Conservation (phyloP, 768 basidiomycete species). For the Termitomyces sp. region DNA sequence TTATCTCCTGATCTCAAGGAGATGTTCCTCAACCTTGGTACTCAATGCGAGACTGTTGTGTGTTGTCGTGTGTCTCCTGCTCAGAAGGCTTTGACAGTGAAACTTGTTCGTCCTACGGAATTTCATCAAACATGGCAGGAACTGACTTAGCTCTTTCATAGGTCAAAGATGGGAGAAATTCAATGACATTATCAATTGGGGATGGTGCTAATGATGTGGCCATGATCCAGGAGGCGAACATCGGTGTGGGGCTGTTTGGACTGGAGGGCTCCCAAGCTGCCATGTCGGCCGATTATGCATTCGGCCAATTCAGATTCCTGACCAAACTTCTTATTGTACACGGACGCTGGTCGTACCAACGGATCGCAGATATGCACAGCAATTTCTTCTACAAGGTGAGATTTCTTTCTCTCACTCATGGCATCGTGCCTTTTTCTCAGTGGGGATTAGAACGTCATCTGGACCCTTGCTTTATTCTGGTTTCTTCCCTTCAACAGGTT, state of each 20-base stretch:
- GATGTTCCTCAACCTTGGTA: conserved; percentile 86
- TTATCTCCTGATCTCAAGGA: conserved; percentile 72
- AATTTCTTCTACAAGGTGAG: conserved; percentile 98
- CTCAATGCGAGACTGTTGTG: conserved; percentile 96
- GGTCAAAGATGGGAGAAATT: conserved; percentile 94
- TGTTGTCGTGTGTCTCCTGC: conserved; percentile 97
- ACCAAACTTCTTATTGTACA: conserved; percentile 91
- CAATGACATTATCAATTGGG: conserved; percentile 96
- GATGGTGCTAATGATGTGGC: conserved; percentile 98
- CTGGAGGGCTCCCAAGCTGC: conserved; percentile 97
- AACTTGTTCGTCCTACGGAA: conserved; percentile 51
- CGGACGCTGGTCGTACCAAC: conserved; percentile 95
- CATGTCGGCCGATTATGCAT: conserved; percentile 98
- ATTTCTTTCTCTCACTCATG: background rate
- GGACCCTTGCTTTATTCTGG: conserved; percentile 95
- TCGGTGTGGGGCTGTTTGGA: conserved; percentile 91
- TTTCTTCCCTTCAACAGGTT: conserved; percentile 85
- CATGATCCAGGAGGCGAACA: conserved; percentile 99
- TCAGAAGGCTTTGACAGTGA: conserved; percentile 96
- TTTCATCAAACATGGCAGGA: background rate
- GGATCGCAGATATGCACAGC: conserved; percentile 93
- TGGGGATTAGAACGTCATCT: conserved; percentile 69
- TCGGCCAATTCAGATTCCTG: conserved; percentile 94
- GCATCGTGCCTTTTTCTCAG: background rate
- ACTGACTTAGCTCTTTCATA: conserved; percentile 20